phyloP scores from a whole-genome alignment of 495 filamentous ascomycete species.

The Achaetomiella virescens region DNA sequence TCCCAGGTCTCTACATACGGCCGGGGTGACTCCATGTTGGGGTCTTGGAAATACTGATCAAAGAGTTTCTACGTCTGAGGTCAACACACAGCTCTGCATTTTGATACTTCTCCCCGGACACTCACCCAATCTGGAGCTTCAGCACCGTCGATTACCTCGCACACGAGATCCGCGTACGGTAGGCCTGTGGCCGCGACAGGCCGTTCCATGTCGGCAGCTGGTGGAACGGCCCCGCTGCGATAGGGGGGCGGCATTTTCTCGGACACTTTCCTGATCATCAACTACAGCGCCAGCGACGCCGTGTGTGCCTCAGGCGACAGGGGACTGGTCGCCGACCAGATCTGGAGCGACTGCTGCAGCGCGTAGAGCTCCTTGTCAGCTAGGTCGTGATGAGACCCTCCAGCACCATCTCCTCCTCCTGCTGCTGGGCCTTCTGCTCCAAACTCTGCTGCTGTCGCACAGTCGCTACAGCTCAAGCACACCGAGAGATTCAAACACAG shows the following conservation, averaged over 20 bases:
- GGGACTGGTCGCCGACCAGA: neutral
- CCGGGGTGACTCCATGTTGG: neutral
- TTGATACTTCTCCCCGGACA: neutral
- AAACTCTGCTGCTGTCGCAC: no score
- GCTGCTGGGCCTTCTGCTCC: no score
- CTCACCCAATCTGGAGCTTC: neutral
- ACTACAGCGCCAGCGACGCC: neutral
- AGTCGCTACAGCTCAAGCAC: no score
- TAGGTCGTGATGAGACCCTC: neutral
- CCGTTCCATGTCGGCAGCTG: neutral
- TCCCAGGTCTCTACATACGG: no score
- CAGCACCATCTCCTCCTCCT: no score
- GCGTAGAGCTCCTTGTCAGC: neutral
- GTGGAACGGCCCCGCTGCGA: neutral
- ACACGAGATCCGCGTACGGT: neutral
- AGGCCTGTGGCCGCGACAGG: neutral
- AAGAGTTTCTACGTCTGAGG: neutral
- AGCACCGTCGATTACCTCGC: neutral
- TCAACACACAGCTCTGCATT: neutral
- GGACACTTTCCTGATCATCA: neutral
- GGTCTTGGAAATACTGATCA: neutral
- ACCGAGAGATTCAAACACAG: slow-evolving; percentile 2
- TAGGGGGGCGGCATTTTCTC: neutral
- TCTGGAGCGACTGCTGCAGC: neutral
- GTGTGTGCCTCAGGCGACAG: neutral